Evolutionary conservation across 345 rosid genomes (phyloP).

Genomic region (Passiflora organensis): DNA sequence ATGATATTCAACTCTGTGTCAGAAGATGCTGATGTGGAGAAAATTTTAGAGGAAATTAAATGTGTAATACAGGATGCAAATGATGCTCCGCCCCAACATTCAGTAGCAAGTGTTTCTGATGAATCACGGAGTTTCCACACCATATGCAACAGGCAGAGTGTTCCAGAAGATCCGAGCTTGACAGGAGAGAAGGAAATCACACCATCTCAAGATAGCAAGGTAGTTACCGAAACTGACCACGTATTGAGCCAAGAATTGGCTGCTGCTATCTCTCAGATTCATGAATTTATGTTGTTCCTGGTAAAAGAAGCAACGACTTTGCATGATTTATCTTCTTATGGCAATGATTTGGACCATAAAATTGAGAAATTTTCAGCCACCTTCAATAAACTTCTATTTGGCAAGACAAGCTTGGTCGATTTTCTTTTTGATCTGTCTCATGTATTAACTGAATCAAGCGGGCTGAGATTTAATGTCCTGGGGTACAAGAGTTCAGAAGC

Average conservation of each 20-base stretch:
- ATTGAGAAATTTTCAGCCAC: slow-evolving; percentile 62
- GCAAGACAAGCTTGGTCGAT: slow-evolving; percentile 36
- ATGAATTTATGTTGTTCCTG: slow-evolving; percentile 60
- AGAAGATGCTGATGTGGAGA: slow-evolving; percentile 43
- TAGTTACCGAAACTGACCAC: slow-evolving; percentile 45
- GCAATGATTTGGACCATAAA: slow-evolving; percentile 38
- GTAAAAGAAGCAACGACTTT: slow-evolving; percentile 61
- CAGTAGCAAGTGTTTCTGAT: slow-evolving; percentile 19
- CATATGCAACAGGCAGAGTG: slow-evolving; percentile 23
- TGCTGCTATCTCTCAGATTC: slow-evolving; percentile 60
- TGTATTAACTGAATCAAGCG: slow-evolving; percentile 60
- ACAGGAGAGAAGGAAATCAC: slow-evolving; percentile 34
- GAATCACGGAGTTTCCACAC: slow-evolving; percentile 23
- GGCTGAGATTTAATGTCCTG: slow-evolving; percentile 51
- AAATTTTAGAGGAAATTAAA: slow-evolving; percentile 56
- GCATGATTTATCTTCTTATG: slow-evolving; percentile 36
- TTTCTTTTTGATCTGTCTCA: slow-evolving; percentile 62
- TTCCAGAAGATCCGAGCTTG: slow-evolving; percentile 27
- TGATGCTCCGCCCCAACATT: slow-evolving; percentile 26
- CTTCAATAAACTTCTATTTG: slow-evolving; percentile 40
- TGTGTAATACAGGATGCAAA: slow-evolving; percentile 45
- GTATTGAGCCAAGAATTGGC: slow-evolving; percentile 45
- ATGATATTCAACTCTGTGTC: slow-evolving; percentile 49
- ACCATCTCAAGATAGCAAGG: slow-evolving; percentile 32
- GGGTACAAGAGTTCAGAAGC: slow-evolving; percentile 55